phyloP scores from a whole-genome alignment of 176 grass and related monocot genomes.

The Musa troglodytarum region DNA sequence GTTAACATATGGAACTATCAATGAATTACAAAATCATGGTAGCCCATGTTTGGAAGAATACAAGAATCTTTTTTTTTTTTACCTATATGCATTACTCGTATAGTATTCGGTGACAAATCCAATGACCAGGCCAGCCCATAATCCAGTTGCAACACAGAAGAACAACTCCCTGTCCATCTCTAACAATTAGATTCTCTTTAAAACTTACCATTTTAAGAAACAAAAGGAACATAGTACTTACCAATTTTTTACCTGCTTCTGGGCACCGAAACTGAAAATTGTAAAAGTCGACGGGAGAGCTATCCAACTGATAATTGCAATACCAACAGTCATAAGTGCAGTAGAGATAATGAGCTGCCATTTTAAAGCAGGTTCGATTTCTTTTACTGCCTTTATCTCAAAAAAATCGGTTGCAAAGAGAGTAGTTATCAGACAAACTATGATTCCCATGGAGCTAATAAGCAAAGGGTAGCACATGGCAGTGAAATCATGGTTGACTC shows the following conservation, averaged over 20 bases:
- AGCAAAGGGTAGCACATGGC: slow-evolving; percentile 52
- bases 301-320: slow-evolving; percentile 37
- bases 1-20: neutral
- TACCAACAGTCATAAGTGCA: slow-evolving; percentile 32
- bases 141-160: slow-evolving; percentile 41
- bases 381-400: slow-evolving; percentile 39
- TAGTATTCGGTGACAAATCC: slow-evolving; percentile 55
- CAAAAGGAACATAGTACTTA: neutral
- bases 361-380: slow-evolving; percentile 44
- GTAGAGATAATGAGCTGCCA: slow-evolving; percentile 42
- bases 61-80: neutral
- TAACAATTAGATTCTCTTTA: neutral
- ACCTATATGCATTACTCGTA: slow-evolving; percentile 57
- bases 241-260: slow-evolving; percentile 41
- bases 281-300: slow-evolving; percentile 42
- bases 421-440: slow-evolving; percentile 43
- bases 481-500: slow-evolving; percentile 45
- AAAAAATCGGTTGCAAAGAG: slow-evolving; percentile 48
- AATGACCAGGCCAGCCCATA: slow-evolving; percentile 52
- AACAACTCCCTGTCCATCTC: slow-evolving; percentile 30
- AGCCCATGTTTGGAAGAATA: neutral
- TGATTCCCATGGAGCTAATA: slow-evolving; percentile 42
- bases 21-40: neutral
- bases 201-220: neutral
- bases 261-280: slow-evolving; percentile 41